Base-by-base conservation (phyloP, 441 rosid species). In the Erysimum cheiri region DNA sequence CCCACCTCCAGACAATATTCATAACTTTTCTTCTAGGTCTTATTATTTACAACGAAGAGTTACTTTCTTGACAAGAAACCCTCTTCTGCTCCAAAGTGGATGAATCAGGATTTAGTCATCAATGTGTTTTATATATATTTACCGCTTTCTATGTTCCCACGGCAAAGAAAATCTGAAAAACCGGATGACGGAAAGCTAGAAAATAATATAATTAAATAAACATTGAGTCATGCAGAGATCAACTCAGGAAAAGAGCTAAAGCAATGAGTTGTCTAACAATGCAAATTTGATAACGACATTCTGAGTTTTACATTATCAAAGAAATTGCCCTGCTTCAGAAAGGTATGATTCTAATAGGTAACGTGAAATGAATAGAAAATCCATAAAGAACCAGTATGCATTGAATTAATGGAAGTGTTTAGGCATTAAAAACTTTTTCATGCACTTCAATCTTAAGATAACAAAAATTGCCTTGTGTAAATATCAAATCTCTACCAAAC, bases 401-500 rank as follows among this genome's bases (percentile, higher is more conserved):
- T 29, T n/a, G 12, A 31, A 8, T 53, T 31, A n/a, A 31, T 53
- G 11, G 35, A 50, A 50, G 24, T 13, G 35, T 13, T 26, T 50
- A 50, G 35, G 28, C 17, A 13, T 52, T 13, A 29, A 22, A 22
- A 22, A 22, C 1, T 2, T 22, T 22, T 22, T n/a, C 24, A 22
- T 22, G 24, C 24, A 2, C 24, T 22, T 22, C 24, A 2, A 1
- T 22, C 58, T 31, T 6, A 8, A 31, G 3, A n/a, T 3, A 29
- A 29, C n/a, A 15, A 8, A 53, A 29, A 3, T 5, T 31, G 2
- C 3, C 9, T 46, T 10, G 11, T 2, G 36, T 57, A 39, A 32
- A 36, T 73, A n/a, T 49, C 19, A 66, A 59, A 62, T 71, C 69
- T 62, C 48, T 22, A 43, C 24, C 49, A 15, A 44, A 15, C 8